phyloP scores from a whole-genome alignment of 1,284 basidiomycete genomes.

The Papiliotrema laurentii region DNA sequence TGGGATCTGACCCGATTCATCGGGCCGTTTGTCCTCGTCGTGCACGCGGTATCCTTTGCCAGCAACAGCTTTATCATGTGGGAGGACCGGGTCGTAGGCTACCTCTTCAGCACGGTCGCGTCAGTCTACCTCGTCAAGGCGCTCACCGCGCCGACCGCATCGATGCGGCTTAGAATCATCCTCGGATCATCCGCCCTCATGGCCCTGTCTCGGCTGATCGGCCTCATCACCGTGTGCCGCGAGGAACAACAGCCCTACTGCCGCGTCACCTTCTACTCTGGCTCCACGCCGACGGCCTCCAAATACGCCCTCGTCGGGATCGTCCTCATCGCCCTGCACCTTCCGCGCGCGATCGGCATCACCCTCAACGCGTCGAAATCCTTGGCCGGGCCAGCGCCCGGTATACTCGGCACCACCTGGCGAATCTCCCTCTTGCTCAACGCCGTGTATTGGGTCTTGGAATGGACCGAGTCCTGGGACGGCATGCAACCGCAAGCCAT shows the following conservation, averaged over 20 bases:
- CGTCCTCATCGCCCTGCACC: constrained; percentile 55
- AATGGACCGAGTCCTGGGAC: constrained; percentile 60
- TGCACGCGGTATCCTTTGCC: constrained; percentile 69
- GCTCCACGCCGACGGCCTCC: constrained; percentile 64
- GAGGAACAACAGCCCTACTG: constrained; percentile 91
- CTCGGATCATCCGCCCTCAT: constrained; percentile 65
- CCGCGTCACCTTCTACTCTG: constrained; percentile 77
- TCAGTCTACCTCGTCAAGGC: constrained; percentile 60
- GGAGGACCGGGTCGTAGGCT: constrained; percentile 81
- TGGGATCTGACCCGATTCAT: constrained; percentile 34
- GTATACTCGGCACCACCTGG: constrained; percentile 61
- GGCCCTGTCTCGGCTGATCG: constrained; percentile 67
- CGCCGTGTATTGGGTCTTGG: constrained; percentile 68
- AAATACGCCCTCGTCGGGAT: constrained; percentile 56
- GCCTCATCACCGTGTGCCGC: constrained; percentile 76
- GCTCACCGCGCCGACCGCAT: constrained; percentile 59
- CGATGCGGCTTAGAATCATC: constrained; percentile 70
- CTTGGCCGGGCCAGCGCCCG: constrained; percentile 64
- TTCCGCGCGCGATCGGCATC: constrained; percentile 60
- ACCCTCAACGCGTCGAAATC: constrained; percentile 67
- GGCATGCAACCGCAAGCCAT: constrained; percentile 36
- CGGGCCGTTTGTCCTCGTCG: constrained; percentile 55
- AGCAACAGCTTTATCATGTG: constrained; percentile 95
- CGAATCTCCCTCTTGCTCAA: constrained; percentile 59
- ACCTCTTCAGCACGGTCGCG: constrained; percentile 60